Percentiles rank a stretch among this genome's conserved stretches.
Evolutionary conservation across 164 flowering plant genomes (phyloP).

Genomic region (Piper betle): DNA sequence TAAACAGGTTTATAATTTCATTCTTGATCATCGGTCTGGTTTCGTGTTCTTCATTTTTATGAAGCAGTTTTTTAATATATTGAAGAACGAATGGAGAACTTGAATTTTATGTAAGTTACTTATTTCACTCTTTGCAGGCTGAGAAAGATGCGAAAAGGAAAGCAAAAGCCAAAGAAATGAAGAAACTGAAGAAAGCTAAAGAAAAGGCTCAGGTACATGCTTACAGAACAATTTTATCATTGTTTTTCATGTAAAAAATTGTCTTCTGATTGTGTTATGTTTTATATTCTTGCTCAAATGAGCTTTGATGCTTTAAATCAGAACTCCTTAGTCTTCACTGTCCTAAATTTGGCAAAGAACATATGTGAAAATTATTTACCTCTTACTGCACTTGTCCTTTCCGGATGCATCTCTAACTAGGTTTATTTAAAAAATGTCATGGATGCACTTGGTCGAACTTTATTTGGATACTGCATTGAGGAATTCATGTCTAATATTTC

Average conservation of each 20-base stretch:
- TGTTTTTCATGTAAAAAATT: background rate
- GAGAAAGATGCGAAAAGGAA: constrained; percentile 96
- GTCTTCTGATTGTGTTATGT: too few species aligned
- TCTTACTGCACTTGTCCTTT: background rate
- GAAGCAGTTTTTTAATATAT: background rate
- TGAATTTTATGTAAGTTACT: background rate
- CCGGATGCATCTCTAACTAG: background rate
- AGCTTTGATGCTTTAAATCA: too few species aligned
- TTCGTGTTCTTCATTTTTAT: too few species aligned
- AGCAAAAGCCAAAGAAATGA: constrained; percentile 86
- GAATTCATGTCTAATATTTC: too few species aligned
- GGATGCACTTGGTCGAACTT: too few species aligned
- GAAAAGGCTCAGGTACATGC: constrained; percentile 74
- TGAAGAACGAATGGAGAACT: background rate
- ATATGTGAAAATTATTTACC: background rate
- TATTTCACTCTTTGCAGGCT: constrained; percentile 33
- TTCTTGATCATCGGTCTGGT: background rate
- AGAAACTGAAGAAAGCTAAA: constrained; percentile 66
- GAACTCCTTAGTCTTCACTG: too few species aligned
- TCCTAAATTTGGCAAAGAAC: too few species aligned
- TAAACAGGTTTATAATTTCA: constrained; percentile 51
- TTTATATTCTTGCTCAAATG: too few species aligned
- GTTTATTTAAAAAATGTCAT: too few species aligned
- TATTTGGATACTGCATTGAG: too few species aligned
- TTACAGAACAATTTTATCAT: background rate